These are phyloP conservation scores for Cladorrhinum sp. DNA, from an alignment of 2,329 filamentous ascomycete species.

Conservation along the genomic window DNA sequence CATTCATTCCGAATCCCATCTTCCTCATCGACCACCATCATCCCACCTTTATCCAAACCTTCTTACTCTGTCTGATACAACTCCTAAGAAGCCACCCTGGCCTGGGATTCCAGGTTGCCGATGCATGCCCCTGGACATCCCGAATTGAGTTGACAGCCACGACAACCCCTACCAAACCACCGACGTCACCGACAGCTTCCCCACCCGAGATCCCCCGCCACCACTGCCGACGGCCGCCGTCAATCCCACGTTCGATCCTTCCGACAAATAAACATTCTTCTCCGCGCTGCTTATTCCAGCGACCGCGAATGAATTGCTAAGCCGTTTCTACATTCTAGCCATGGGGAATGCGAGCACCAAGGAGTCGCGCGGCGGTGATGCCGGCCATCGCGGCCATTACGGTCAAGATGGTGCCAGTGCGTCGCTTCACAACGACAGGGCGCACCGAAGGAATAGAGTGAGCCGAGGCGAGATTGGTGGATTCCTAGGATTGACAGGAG, in stretches of 20 bases:
- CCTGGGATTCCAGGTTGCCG: not conserved
- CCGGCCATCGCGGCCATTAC: constrained; percentile 26
- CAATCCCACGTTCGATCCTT: not conserved
- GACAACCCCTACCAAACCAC: not conserved
- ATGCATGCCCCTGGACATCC: not conserved
- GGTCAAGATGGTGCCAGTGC: constrained; percentile 23
- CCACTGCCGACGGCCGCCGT: not conserved
- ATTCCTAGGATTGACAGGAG: constrained; percentile 42
- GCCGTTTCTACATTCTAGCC: constrained; percentile 3
- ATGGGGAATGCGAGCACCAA: constrained; percentile 39
- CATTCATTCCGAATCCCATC: too few species aligned
- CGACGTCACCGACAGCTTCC: not conserved
- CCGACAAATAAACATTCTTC: not conserved
- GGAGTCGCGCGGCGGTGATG: constrained; percentile 33
- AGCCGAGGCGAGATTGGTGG: constrained; percentile 44
- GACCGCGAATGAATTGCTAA: constrained; percentile 3
- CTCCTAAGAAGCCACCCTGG: not conserved
- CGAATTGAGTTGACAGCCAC: not conserved
- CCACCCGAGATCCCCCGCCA: not conserved
- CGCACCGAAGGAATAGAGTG: constrained; percentile 31
- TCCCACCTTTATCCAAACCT: not conserved
- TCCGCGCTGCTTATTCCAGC: not conserved
- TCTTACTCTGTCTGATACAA: not conserved
- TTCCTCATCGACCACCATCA: not conserved
- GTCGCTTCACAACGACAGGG: constrained; percentile 23